Percentiles rank a stretch among this genome's conserved stretches.
Evolutionary conservation across 768 basidiomycete genomes (phyloP).

Genomic region (Leucosporidium creatinivorum): DNA sequence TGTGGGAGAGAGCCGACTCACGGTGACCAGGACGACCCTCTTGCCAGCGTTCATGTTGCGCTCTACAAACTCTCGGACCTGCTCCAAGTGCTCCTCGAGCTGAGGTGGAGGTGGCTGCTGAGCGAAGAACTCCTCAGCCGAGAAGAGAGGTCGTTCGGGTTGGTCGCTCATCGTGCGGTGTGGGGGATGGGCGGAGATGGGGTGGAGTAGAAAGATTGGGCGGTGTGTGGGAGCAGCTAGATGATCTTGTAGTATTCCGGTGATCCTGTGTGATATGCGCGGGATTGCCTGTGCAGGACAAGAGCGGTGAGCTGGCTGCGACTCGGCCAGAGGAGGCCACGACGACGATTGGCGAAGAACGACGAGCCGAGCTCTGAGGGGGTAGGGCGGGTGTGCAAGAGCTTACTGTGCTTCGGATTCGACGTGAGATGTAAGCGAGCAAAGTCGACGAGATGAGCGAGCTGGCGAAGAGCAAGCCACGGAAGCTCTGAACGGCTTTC

Average conservation of each 20-base stretch:
- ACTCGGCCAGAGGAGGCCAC: too few species aligned
- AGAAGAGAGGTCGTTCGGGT: conserved; percentile 14
- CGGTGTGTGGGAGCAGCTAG: too few species aligned
- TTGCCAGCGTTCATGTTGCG: conserved; percentile 58
- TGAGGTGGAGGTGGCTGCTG: conserved; percentile 71
- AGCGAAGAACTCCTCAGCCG: conserved; percentile 68
- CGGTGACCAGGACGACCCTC: conserved; percentile 88
- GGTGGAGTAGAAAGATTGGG: background rate
- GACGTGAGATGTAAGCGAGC: too few species aligned
- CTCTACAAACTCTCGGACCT: conserved; percentile 61
- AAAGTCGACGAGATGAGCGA: too few species aligned
- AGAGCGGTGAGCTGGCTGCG: too few species aligned
- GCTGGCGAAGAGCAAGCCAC: background rate
- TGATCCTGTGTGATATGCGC: too few species aligned
- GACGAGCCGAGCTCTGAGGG: too few species aligned
- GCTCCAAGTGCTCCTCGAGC: conserved; percentile 60
- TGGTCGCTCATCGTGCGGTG: background rate
- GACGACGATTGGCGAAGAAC: too few species aligned
- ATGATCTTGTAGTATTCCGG: too few species aligned
- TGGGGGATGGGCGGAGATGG: background rate
- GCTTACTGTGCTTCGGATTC: too few species aligned
- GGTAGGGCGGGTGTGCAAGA: too few species aligned
- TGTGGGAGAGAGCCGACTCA: conserved; percentile 44
- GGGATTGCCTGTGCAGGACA: too few species aligned
- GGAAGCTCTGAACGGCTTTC: background rate